Evolutionary conservation across 768 basidiomycete genomes (phyloP), one percentile per base, ranked within the genome.

Genomic region (Pulveroboletus sp.): DNA sequence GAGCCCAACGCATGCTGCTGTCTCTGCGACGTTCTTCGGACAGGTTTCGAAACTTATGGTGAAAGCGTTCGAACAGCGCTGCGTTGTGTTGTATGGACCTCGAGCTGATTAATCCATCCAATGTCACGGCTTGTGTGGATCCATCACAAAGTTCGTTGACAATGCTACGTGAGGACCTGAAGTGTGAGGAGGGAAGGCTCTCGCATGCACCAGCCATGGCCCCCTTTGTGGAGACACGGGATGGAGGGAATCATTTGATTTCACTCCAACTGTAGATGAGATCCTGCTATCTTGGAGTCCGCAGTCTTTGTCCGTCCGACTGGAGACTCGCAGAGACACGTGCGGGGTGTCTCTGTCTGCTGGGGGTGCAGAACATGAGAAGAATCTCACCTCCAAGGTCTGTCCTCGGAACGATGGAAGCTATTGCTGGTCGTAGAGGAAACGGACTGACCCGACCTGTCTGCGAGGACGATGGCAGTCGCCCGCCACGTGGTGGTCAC

Each of bases 1-100:
- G 40, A 93, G 83, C 61, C 93, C 93, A 0, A 58, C 94, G 28
- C 85, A 97, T 63, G 86, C 90, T 3, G 78, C 82, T 5, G 76
- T 94, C n/a, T 89, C 90, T 5, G 77, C 84, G 18, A 73, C 83
- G 4, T 93, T 97, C 65, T 90, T 97, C 63, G 87, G 87, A 8
- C 83, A 88, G 63, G 84, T 96, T 5, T 89, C 89, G 4, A 81
- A 80, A 57, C 76, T 86, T 69, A 97, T 96, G 92, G 84, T 97
- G 21, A 73, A 84, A 46, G 93, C 94, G 1, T 99, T 99, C 59
- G 93, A 97, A 70, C 76, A 85, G 55, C 79, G 93, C 26, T 95
- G 92, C 66, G 39, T 75, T 48, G 71, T 77, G 44, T 73, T 95
- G 6, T 93, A 93, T 59, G 87, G 89, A 5, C 64, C 63, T 17